Conservation (phyloP, 106 monocot genomes). For the Chionographis japonica region DNA sequence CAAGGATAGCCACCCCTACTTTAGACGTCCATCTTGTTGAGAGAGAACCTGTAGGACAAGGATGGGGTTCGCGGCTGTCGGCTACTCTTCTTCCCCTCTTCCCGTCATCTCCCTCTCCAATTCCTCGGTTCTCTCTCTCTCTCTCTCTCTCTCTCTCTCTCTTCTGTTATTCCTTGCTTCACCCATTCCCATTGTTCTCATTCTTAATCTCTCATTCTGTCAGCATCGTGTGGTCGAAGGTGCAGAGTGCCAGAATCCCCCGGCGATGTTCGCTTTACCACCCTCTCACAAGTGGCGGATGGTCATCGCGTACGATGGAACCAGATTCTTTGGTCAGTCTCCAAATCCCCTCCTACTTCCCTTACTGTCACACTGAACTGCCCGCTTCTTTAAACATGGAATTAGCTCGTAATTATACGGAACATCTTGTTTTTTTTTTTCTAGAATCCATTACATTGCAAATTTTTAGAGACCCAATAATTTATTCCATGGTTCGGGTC, state of each 20-base stretch:
- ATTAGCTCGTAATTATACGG: too few species aligned
- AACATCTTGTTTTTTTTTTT: too few species aligned
- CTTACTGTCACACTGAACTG: not conserved
- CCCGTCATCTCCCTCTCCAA: constrained; percentile 2
- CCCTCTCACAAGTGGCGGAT: constrained; percentile 52
- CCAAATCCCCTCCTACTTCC: not conserved
- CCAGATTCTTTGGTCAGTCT: constrained; percentile 50
- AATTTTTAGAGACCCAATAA: too few species aligned
- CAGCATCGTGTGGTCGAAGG: constrained; percentile 8
- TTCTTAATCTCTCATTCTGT: not conserved
- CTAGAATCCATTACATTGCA: too few species aligned
- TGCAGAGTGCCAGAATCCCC: not conserved
- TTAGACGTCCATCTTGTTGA: too few species aligned
- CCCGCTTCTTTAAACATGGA: not conserved
- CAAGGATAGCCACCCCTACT: too few species aligned
- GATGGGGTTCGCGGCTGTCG: constrained; percentile 31
- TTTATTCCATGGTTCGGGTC: too few species aligned
- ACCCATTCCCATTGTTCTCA: constrained; percentile 7
- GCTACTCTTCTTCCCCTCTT: constrained; percentile 20
- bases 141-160: not conserved
- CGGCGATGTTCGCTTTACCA: constrained; percentile 1
- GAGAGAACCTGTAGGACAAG: not conserved
- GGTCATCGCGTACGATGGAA: constrained; percentile 72
- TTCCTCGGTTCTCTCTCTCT: constrained; percentile 10
- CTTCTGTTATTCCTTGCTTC: constrained; percentile 6